Evolutionary conservation across 2,329 filamentous ascomycete species (phyloP).

Genomic region (Fusarium brachygibbosum): DNA sequence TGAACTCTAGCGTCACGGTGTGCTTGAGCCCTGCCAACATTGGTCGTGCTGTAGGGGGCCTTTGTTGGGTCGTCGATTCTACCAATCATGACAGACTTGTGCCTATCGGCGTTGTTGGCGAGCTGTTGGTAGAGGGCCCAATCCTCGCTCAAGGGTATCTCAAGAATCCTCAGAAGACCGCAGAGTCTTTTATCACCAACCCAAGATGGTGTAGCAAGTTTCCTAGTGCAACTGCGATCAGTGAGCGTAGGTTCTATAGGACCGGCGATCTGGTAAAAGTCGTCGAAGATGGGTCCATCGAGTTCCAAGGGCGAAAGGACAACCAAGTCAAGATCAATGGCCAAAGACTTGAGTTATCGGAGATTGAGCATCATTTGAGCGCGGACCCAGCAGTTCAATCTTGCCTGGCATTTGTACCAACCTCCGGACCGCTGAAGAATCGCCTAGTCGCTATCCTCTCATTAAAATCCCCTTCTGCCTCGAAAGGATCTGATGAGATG

Average conservation of each 20-base stretch:
- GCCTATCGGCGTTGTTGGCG: slow-evolving; percentile 50
- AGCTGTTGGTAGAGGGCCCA: slow-evolving; percentile 54
- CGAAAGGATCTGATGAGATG: not conserved
- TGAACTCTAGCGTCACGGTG: slow-evolving; percentile 6
- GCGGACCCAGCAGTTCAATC: slow-evolving; percentile 18
- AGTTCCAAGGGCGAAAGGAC: slow-evolving; percentile 51
- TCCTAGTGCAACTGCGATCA: accelerated
- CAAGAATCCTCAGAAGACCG: slow-evolving; percentile 54
- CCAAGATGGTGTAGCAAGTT: slow-evolving; percentile 28
- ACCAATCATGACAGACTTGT: slow-evolving; percentile 45
- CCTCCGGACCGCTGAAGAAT: slow-evolving; percentile 14
- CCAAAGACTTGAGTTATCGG: slow-evolving; percentile 51
- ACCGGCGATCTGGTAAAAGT: slow-evolving; percentile 44
- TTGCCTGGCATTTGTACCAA: slow-evolving; percentile 24
- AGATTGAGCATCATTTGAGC: slow-evolving; percentile 50
- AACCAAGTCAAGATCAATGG: slow-evolving; percentile 53
- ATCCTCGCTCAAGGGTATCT: slow-evolving; percentile 65
- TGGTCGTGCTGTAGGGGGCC: slow-evolving; percentile 30
- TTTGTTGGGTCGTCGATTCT: slow-evolving; percentile 48
- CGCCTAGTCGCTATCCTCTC: slow-evolving; percentile 32
- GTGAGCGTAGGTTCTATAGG: slow-evolving; percentile 34
- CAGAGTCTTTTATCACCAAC: slow-evolving; percentile 46
- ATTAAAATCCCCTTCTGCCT: not conserved
- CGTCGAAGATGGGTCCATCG: slow-evolving; percentile 42
- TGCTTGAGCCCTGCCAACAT: slow-evolving; percentile 34